phyloP scores from a whole-genome alignment of 1,284 basidiomycete genomes.

The Cryptococcus sp. region DNA sequence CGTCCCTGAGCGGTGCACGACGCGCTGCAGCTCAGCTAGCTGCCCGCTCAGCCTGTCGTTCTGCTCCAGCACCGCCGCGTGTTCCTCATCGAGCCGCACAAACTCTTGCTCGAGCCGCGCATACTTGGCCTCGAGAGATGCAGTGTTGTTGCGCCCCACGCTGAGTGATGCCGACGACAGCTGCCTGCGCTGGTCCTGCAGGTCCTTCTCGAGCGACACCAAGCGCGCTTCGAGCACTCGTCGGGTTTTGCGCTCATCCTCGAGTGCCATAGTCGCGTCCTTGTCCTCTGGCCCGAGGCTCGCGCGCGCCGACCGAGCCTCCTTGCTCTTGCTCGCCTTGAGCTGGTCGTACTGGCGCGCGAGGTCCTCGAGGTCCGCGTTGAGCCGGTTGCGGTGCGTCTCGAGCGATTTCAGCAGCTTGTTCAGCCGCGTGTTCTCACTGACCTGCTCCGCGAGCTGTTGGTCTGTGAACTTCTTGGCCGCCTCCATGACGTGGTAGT shows the following conservation, averaged over 20 bases:
- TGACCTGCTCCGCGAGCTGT: conserved; percentile 66
- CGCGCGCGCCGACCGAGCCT: conserved; percentile 36
- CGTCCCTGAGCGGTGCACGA: conserved; percentile 9
- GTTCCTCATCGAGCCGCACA: conserved; percentile 24
- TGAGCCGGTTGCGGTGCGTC: conserved; percentile 57
- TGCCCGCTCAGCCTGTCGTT: conserved; percentile 31
- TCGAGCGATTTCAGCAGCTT: conserved; percentile 40
- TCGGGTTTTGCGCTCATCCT: conserved; percentile 37
- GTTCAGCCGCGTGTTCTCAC: conserved; percentile 44
- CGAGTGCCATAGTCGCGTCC: conserved; percentile 24
- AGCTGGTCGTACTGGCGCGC: conserved; percentile 71
- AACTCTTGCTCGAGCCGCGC: conserved; percentile 33
- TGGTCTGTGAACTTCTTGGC: conserved; percentile 94
- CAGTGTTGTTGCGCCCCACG: conserved; percentile 5
- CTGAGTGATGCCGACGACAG: conserved; percentile 26
- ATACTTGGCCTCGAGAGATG: conserved; percentile 23
- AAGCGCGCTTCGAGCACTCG: conserved; percentile 32
- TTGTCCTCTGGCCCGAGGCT: conserved; percentile 38
- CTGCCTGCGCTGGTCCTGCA: conserved; percentile 38
- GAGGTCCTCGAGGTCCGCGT: conserved; percentile 81
- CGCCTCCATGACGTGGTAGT: conserved; percentile 95
- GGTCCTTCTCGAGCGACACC: conserved; percentile 38
- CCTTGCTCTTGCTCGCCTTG: conserved; percentile 55
- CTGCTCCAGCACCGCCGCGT: conserved; percentile 25
- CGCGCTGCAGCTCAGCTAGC: conserved; percentile 21